Evolutionary conservation across 768 basidiomycete species (phyloP).

Genomic region (Phallus indusiatus): DNA sequence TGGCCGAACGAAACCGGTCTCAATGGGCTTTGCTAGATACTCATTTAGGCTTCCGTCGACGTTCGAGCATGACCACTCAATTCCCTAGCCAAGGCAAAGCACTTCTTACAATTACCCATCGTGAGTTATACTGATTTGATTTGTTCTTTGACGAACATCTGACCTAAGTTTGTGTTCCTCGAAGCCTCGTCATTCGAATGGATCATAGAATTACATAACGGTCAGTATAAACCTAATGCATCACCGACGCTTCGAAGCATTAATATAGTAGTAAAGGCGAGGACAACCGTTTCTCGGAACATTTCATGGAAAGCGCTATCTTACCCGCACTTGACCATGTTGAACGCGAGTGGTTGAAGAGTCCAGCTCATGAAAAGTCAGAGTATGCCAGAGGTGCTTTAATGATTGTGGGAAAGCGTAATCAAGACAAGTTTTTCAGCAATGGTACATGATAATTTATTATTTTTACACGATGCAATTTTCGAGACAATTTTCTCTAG

Average conservation of each 20-base stretch:
- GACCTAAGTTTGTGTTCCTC: neutral
- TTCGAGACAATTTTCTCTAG: slow-evolving; percentile 23
- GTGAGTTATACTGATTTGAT: slow-evolving; percentile 27
- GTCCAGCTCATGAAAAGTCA: slow-evolving; percentile 34
- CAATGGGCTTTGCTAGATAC: too few species aligned
- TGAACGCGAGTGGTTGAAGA: slow-evolving; percentile 60
- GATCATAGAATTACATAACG: slow-evolving; percentile 77
- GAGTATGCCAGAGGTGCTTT: slow-evolving; percentile 57
- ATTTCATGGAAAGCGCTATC: slow-evolving; percentile 48
- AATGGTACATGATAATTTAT: slow-evolving; percentile 39
- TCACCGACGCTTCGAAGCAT: neutral
- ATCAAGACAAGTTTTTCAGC: slow-evolving; percentile 85
- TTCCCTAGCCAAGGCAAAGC: slow-evolving; percentile 42
- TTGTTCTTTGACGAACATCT: neutral
- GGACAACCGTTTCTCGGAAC: slow-evolving; percentile 59
- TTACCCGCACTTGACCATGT: slow-evolving; percentile 65
- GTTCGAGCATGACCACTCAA: slow-evolving; percentile 27
- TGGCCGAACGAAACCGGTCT: too few species aligned
- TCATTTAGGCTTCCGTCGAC: neutral
- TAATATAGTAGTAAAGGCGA: slow-evolving; percentile 20
- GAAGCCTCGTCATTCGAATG: slow-evolving; percentile 54
- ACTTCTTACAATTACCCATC: slow-evolving; percentile 58
- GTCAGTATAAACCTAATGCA: neutral
- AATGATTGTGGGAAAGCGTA: slow-evolving; percentile 63
- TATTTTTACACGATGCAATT: neutral